Base-by-base conservation (phyloP, 805 yeast genomes). In the Lachancea sp. region DNA sequence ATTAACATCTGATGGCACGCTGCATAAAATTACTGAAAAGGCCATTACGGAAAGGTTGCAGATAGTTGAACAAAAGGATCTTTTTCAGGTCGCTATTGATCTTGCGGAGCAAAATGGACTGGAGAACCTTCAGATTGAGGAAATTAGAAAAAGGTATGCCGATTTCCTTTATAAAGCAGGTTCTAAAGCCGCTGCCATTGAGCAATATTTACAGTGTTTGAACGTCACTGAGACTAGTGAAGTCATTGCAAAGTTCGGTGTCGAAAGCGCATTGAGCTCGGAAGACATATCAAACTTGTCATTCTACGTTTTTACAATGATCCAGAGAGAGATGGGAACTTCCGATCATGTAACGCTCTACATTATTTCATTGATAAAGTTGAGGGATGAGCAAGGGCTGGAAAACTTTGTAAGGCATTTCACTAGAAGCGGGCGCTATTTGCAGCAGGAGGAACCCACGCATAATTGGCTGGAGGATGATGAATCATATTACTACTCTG, bases 301-400 rank as follows among this genome's bases (percentile, higher is more conserved):
- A 0, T 68, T 69, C 35, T 89, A 83, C 51, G 66, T 89, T 29
- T 79, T 79, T 59, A 74, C 74, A 11, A 68, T 89, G 51, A 70
- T 84, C 44, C 72, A 72, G 7, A 62, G 71, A 36, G 72, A 74
- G 2, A 52, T 73, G 12, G 81, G 95, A 0, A 76, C 77, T n/a
- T 72, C 78, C 26, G 95, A 89, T 57, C 97, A 91, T 61, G 74
- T 88, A 5, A 89, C 96, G 0, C 64, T 91, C 20, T 68, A 90
- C 34, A 63, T 90, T 20, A 83, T 91, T 49, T 80, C 91, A 41
- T 81, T 83, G 56, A 85, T 95, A 49, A 88, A 89, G 57, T 65
- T 87, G 54, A 85, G 82, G 49, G 74, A 74, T 48, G 72, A 71
- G 2, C 75, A 72, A 1, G 81, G 81, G 38, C 67, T 91, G 22